Base-by-base conservation (phyloP, 441 rosid genomes). In the Aleurites moluccanus region DNA sequence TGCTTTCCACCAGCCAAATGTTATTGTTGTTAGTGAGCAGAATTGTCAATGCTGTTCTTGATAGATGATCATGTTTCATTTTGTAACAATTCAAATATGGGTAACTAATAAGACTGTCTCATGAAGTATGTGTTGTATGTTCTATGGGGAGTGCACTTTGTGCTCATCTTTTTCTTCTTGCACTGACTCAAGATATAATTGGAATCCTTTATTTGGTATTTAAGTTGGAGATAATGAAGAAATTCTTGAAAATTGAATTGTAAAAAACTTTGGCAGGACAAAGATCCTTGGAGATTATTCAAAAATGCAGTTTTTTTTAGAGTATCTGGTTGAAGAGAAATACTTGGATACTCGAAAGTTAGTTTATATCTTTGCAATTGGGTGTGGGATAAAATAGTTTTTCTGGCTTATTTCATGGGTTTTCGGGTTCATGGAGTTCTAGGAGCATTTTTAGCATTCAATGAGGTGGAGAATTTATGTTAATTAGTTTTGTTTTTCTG, bases 1-100 rank as follows among this genome's bases (percentile, higher is more conserved):
- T 18, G n/a, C 55, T 70, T 62, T 20, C 10, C 6, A 6, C 33
- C 44, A 30, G n/a, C 23, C 16, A 57, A 25, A 57, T 57, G 38
- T 27, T n/a, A 33, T 13, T 13, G 10, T 23, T 57, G 38, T 59
- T 20, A 23, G 40, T 69, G 50, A 56, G 49, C 27, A 60, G 30
- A 25, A 75, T 73, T 52, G 40, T 60, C 55, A 40, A 28, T 65
- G 38, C 73, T 42, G 47, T 65, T 75, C 50, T 50, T 64, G 47
- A 62, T 59, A 25, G 16, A 13, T 27, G 64, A 59, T 71, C 35
- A 18, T 52, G 40, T 11, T 52, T n/a, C 27, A 20, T 20, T 42
- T 10, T 33, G 56, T 61, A 50, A 30, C 11, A 59, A 25, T 44
- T 28, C 30, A 57, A 8, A 59, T 23, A 10, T 21, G 27, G 28